Conservation (phyloP, 1,139 yeast species). For the Candida dubliniensis region DNA sequence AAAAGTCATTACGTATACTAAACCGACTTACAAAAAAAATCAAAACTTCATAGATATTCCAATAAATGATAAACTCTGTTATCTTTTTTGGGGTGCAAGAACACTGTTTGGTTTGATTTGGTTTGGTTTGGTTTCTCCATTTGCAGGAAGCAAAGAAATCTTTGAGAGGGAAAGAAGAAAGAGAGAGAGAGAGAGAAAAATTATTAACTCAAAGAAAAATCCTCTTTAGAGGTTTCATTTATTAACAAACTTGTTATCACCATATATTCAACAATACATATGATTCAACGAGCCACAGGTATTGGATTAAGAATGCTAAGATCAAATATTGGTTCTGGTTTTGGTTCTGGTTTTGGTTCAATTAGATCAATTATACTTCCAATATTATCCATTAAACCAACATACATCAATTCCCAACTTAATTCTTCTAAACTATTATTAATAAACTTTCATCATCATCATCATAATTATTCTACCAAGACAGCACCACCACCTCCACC, state of each 20-base stretch:
- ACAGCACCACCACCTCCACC: conserved; percentile 41
- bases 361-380: conserved; percentile 3
- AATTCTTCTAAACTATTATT: not conserved
- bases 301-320: conserved; percentile 6
- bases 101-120: too few species aligned
- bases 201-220: not conserved
- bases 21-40: too few species aligned
- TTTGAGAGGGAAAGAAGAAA: too few species aligned
- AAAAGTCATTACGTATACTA: too few species aligned
- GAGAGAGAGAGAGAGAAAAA: too few species aligned
- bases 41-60: too few species aligned
- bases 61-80: too few species aligned
- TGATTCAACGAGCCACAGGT: conserved; percentile 2
- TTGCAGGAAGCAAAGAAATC: too few species aligned
- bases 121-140: too few species aligned
- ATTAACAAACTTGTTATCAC: not conserved
- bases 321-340: not conserved
- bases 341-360: too few species aligned
- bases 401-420: too few species aligned
- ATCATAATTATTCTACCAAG: conserved; percentile 22
- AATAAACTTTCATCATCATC: conserved; percentile 1
- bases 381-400: not conserved
- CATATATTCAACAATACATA: not conserved
- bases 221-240: not conserved
- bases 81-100: too few species aligned